Evolutionary conservation across 148 eudicot genomes (phyloP).

Genomic region (Fagopyrum homotropicum): DNA sequence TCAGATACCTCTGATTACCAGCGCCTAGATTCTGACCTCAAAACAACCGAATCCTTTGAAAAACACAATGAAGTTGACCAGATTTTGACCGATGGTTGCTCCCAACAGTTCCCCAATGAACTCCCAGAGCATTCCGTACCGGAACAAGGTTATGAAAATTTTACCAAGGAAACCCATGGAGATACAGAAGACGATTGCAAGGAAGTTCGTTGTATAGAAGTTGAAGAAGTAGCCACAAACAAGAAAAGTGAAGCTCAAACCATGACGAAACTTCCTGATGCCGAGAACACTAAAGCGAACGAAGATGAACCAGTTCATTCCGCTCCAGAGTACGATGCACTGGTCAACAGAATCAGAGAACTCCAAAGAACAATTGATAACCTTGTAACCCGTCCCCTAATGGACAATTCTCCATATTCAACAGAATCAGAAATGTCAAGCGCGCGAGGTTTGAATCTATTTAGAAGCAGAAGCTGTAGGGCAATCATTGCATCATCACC

Average conservation of each 20-base stretch:
- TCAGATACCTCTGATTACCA: slow-evolving; percentile 60
- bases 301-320: slow-evolving; percentile 16
- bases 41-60: slow-evolving; percentile 24
- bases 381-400: slow-evolving; percentile 28
- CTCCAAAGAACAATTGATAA: slow-evolving; percentile 45
- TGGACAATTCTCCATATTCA: slow-evolving; percentile 34
- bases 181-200: slow-evolving; percentile 50
- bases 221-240: slow-evolving; percentile 21
- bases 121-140: slow-evolving; percentile 35
- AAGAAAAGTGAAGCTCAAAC: slow-evolving; percentile 19
- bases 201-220: slow-evolving; percentile 65
- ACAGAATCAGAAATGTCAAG: slow-evolving; percentile 33
- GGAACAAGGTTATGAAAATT: slow-evolving; percentile 42
- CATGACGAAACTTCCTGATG: neutral
- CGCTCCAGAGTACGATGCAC: slow-evolving; percentile 28
- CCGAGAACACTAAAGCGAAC: neutral
- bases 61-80: slow-evolving; percentile 14
- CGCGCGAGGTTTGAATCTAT: slow-evolving; percentile 23
- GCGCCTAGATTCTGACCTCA: slow-evolving; percentile 34
- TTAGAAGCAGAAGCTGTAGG: slow-evolving; percentile 59
- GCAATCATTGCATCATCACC: slow-evolving; percentile 28
- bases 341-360: slow-evolving; percentile 42
- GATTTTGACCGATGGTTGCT: slow-evolving; percentile 35
- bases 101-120: slow-evolving; percentile 35
- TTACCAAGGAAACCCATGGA: slow-evolving; percentile 21